Evolutionary conservation across 73 alveolate species (phyloP).

Genomic region (Paramecium biaurelia): DNA sequence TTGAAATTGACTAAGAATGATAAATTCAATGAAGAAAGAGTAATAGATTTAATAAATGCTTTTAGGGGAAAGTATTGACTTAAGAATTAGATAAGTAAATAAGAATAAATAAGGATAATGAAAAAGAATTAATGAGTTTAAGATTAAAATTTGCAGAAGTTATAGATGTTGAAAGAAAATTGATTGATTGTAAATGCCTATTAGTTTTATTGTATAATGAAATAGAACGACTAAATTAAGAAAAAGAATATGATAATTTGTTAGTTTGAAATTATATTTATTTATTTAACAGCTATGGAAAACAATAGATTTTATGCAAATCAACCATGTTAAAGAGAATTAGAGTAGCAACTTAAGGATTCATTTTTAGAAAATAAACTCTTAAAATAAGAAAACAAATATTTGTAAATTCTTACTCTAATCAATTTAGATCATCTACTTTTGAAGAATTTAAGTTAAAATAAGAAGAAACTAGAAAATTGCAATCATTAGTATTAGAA

Average conservation of each 20-base stretch:
- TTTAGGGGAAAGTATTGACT: slow-evolving; percentile 29
- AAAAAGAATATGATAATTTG: background rate
- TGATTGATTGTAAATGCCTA: slow-evolving; percentile 7
- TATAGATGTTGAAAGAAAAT: slow-evolving; percentile 13
- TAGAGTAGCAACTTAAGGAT: background rate
- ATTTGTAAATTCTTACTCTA: background rate
- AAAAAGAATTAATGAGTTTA: slow-evolving; percentile 1
- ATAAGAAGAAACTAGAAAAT: background rate
- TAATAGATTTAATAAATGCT: background rate
- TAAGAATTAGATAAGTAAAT: slow-evolving; percentile 43
- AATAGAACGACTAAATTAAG: slow-evolving; percentile 8
- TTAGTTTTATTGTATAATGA: slow-evolving; percentile 23
- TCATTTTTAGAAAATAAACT: background rate
- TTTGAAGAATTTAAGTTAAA: background rate
- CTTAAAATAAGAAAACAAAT: background rate
- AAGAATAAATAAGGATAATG: slow-evolving; percentile 3
- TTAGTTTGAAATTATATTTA: slow-evolving; percentile 3
- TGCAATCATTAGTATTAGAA: background rate
- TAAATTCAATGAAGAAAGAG: slow-evolving; percentile 50
- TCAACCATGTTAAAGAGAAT: background rate
- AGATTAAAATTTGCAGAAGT: slow-evolving; percentile 31
- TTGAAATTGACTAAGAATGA: background rate
- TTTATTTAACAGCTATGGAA: slow-evolving; percentile 27
- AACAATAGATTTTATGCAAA: background rate
- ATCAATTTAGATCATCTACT: background rate